Base-by-base conservation (phyloP, 768 basidiomycete genomes). In the Suillus placidus region DNA sequence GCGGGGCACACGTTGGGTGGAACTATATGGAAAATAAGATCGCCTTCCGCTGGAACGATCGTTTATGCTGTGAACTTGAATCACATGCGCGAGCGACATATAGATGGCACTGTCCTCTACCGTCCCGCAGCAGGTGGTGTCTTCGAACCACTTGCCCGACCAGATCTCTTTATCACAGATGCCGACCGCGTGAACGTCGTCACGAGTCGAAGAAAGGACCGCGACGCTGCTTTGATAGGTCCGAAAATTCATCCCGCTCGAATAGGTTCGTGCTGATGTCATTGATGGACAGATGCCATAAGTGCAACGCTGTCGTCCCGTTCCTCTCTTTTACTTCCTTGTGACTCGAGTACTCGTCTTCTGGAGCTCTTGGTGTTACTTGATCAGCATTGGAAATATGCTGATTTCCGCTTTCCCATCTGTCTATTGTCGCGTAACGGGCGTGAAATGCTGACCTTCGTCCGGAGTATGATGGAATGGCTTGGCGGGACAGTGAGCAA, bases 381-480 rank as follows among this genome's bases (percentile, higher is more conserved):
- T 37, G 97, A 99, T 74, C 95, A 98, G 72, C 95, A 99, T 73
- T 99, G 97, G 97, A 90, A 90, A 64, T 99, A 88, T 76, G 92
- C 92, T 0, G 87, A 88, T 52, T 85, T 91, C 60, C 86, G 86
- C 74, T 92, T 85, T 76, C 97, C 97, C 0, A 93, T 99, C 42
- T 99, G 97, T 75, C 85, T 99, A n/a, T 84, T 99, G 45, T 93
- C 93, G 57, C 85, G 90, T 40, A 96, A 95, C 7, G 95, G 91
- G 3, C 87, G 90, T 67, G 97, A 99, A 77, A 97, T 97, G 91
- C 78, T 97, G 42, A 91, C 92, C 1, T 94, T 95, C 72, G 93
- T 97, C 34, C 81, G 95, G 65, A 96, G 93, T 81, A 91, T 99
- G 92, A 97, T 97, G 87, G 97, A 99, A 75, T 99, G 96, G 95